A percentile compares a stretch with the other conserved stretches of the same genome.
Conservation (phyloP, 2,329 filamentous ascomycete genomes). For the Calonectria honghensis region DNA sequence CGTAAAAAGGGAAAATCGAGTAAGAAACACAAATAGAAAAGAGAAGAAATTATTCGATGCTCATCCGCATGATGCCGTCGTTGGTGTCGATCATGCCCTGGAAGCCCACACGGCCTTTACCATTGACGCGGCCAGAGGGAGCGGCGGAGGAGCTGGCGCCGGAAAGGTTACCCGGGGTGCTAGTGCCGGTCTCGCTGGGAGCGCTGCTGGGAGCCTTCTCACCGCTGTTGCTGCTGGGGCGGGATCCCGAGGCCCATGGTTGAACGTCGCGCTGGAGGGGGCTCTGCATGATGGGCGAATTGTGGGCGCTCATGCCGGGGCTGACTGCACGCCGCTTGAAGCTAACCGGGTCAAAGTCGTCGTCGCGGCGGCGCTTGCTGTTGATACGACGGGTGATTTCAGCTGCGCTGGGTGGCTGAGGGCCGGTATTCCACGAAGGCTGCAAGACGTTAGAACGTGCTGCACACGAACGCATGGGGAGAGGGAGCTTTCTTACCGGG, state of each 20-base stretch:
- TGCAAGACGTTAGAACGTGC: slow-evolving; percentile 42
- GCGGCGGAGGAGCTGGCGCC: slow-evolving; percentile 59
- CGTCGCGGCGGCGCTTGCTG: slow-evolving; percentile 89
- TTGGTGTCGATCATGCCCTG: slow-evolving; percentile 98
- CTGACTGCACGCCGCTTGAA: slow-evolving; percentile 95
- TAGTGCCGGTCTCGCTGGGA: slow-evolving; percentile 68
- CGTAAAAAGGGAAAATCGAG: not conserved
- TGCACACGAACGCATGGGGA: not conserved
- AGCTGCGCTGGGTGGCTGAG: slow-evolving; percentile 77
- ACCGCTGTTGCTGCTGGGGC: slow-evolving; percentile 77
- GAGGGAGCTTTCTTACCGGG: not conserved
- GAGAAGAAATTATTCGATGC: slow-evolving; percentile 81
- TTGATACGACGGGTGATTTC: slow-evolving; percentile 87
- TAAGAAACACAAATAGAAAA: not conserved
- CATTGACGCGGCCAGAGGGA: slow-evolving; percentile 68
- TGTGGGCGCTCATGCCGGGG: slow-evolving; percentile 92
- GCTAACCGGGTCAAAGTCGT: slow-evolving; percentile 90
- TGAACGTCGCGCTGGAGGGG: slow-evolving; percentile 83
- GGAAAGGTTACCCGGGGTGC: slow-evolving; percentile 57
- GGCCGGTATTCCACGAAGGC: slow-evolving; percentile 57
- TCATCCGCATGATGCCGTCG: slow-evolving; percentile 97
- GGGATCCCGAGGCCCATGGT: slow-evolving; percentile 84
- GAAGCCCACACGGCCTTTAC: slow-evolving; percentile 81
- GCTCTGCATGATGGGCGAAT: slow-evolving; percentile 91
- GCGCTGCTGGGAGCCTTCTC: slow-evolving; percentile 72